A percentile compares a stretch with the other conserved stretches of the same genome.
Conservation (phyloP, 768 basidiomycete genomes). For the Mycena rosella region DNA sequence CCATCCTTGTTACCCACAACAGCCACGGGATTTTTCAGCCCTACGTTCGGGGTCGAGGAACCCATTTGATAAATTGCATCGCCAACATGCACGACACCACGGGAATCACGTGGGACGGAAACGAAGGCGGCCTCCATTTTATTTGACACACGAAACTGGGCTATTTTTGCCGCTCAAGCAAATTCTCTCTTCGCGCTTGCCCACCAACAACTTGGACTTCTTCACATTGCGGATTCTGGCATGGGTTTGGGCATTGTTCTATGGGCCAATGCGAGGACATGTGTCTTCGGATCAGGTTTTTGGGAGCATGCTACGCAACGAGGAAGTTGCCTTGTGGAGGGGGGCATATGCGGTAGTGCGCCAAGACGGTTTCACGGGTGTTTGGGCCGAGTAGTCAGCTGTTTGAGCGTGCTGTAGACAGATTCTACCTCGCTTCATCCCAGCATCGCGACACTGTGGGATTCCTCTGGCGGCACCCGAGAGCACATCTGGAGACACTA, state of each 20-base stretch:
- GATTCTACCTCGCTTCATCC: no score
- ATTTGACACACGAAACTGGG: background rate
- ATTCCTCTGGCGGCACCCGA: no score
- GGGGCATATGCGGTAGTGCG: no score
- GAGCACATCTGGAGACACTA: no score
- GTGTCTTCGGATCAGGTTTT: background rate
- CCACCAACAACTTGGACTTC: background rate
- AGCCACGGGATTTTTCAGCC: conserved; percentile 12
- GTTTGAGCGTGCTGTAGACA: no score
- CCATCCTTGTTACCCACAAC: background rate
- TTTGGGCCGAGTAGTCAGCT: no score
- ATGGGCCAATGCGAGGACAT: background rate
- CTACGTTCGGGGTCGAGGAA: conserved; percentile 11
- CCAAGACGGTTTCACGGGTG: no score
- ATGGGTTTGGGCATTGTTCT: background rate
- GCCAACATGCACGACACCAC: background rate
- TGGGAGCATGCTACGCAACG: background rate
- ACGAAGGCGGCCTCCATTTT: background rate
- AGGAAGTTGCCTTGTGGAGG: conserved; percentile 1
- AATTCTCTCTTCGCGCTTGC: background rate
- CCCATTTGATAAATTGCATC: conserved; percentile 5
- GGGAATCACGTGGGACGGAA: background rate
- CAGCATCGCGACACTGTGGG: no score
- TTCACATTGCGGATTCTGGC: background rate
- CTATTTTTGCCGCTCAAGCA: background rate